Percentiles rank a stretch among this genome's conserved stretches.
phyloP scores from a whole-genome alignment of 2,329 filamentous ascomycete species.

The Claviceps sp. region DNA sequence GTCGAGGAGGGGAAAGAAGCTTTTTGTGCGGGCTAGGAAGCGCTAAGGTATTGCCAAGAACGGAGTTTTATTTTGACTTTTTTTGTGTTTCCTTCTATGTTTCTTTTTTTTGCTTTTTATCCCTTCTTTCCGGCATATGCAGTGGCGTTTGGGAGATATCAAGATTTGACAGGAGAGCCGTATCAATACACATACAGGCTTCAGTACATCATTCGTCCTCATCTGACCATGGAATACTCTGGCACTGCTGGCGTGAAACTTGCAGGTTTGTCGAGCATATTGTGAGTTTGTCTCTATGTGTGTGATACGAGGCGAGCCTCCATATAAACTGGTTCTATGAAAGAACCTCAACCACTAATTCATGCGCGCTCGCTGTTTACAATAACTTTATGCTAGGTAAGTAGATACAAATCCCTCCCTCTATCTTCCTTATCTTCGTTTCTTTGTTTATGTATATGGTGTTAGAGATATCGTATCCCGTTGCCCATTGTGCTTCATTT shows the following conservation, averaged over 20 bases:
- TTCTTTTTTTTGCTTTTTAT: neutral
- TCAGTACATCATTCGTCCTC: neutral
- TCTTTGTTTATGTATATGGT: neutral
- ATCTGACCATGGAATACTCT: neutral
- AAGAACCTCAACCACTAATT: too few relatives aligned
- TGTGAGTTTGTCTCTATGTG: too few relatives aligned
- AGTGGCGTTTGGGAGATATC: slow-evolving; percentile 1
- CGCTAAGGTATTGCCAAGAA: slow-evolving; percentile 23
- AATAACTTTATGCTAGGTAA: neutral
- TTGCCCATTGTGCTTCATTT: too few relatives aligned
- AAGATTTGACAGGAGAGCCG: neutral
- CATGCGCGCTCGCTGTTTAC: neutral
- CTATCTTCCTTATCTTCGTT: neutral
- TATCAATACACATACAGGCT: neutral
- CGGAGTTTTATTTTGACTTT: neutral
- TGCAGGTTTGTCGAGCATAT: too few relatives aligned
- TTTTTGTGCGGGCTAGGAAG: slow-evolving; percentile 50
- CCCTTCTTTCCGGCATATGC: neutral
- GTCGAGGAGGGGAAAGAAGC: slow-evolving; percentile 48
- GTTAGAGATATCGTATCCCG: too few relatives aligned
- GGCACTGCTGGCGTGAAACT: neutral
- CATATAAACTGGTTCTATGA: too few relatives aligned
- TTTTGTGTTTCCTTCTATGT: neutral
- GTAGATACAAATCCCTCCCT: neutral
- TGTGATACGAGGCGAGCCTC: too few relatives aligned